Percentiles rank a stretch among this genome's conserved stretches.
These are phyloP conservation scores for Quercus alba DNA, from an alignment of 306 rosid species.

Conservation along the genomic window DNA sequence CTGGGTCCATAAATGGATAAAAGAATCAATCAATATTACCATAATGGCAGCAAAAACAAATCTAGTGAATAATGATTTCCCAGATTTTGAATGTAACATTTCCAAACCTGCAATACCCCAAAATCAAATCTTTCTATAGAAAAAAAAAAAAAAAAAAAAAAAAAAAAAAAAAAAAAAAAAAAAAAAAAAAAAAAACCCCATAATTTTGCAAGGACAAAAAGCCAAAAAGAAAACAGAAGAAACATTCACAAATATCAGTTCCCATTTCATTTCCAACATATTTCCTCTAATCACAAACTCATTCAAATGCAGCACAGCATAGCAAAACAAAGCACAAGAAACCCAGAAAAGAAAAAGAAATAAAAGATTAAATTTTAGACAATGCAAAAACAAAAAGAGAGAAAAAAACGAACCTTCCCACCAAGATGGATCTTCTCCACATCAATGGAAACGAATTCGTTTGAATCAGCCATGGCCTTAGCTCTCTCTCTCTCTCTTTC, in stretches of 20 bases:
- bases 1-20: not conserved
- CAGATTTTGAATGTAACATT: constrained; percentile 15
- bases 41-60: not conserved
- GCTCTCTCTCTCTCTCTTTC: constrained; percentile 23
- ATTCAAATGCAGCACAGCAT: constrained; percentile 25
- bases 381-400: not conserved
- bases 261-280: not conserved
- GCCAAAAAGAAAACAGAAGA: not conserved
- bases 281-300: not conserved
- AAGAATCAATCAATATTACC: not conserved
- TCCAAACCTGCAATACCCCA: not conserved
- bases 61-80: not conserved
- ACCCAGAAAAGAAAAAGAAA: not conserved
- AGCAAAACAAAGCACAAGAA: not conserved
- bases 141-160: not conserved
- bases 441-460: constrained; percentile 68
- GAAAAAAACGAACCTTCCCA: constrained; percentile 66
- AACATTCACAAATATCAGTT: constrained; percentile 4
- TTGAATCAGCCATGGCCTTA: constrained; percentile 67
- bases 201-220: no score
- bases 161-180: not conserved
- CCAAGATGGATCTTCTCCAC: constrained; percentile 94
- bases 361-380: constrained; percentile 11
- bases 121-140: not conserved
- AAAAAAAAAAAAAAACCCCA: not conserved